A percentile compares a stretch with the other conserved stretches of the same genome.
Evolutionary conservation across 768 basidiomycete species (phyloP).

Genomic region (Kwoniella bestiolae): DNA sequence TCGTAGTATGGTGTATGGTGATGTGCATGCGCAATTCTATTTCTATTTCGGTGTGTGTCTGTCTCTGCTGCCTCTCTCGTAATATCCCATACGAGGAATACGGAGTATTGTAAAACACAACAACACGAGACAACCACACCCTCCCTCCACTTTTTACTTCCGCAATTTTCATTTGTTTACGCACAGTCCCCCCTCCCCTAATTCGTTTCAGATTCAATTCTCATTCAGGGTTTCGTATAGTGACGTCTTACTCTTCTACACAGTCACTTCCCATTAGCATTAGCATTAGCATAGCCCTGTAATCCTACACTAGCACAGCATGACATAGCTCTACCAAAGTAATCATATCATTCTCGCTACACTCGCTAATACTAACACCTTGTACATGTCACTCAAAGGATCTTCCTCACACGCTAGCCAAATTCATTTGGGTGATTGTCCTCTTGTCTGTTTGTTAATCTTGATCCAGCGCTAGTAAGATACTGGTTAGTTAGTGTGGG

Average conservation of each 20-base stretch:
- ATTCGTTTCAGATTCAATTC: background rate
- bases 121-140: no score
- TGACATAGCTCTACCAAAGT: slow-evolving; percentile 13
- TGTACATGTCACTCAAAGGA: background rate
- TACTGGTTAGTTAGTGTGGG: background rate
- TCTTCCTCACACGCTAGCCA: background rate
- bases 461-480: background rate
- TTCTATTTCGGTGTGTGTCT: no score
- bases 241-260: background rate
- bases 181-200: slow-evolving; percentile 4
- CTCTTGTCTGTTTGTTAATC: background rate
- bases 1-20: background rate
- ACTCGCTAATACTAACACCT: no score
- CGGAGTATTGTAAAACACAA: no score
- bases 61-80: background rate
- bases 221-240: background rate
- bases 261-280: no score
- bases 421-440: background rate
- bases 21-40: slow-evolving; percentile 5
- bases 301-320: slow-evolving; percentile 17
- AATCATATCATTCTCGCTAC: background rate
- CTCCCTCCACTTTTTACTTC: background rate
- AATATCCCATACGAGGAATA: no score
- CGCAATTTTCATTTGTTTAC: slow-evolving; percentile 1
- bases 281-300: no score